A percentile compares a stretch with the other conserved stretches of the same genome.
Conservation (phyloP, 179 eudicot species). For the Beta corolliflora region DNA sequence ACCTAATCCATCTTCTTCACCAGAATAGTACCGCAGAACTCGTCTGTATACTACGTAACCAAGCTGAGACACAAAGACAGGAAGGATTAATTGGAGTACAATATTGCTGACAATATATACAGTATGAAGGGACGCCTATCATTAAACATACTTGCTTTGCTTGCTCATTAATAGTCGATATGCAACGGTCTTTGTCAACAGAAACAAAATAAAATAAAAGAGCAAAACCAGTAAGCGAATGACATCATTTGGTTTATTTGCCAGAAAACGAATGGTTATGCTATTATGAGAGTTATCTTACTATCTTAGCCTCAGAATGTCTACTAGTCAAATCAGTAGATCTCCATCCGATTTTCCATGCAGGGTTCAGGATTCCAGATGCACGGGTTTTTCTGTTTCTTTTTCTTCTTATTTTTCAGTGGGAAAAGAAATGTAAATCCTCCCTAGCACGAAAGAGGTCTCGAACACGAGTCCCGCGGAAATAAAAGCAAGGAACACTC, state of each 20-base stretch:
- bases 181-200: neutral
- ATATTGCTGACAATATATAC: neutral
- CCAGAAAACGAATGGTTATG: neutral
- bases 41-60: constrained; percentile 86
- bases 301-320: neutral
- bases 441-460: neutral
- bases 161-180: neutral
- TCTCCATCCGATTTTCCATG: neutral
- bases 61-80: constrained; percentile 53
- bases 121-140: neutral
- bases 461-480: neutral
- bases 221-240: neutral
- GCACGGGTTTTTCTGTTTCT: neutral
- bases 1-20: constrained; percentile 99
- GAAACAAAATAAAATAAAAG: neutral
- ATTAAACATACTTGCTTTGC: neutral
- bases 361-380: neutral
- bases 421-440: neutral
- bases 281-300: no score
- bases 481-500: neutral
- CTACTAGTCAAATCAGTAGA: neutral
- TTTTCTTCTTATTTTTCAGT: neutral
- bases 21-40: constrained; percentile 92
- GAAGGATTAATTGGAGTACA: neutral
- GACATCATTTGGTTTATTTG: neutral